Base-by-base conservation (phyloP, 352 stramenopile species). In the Phytophthora constricta region DNA sequence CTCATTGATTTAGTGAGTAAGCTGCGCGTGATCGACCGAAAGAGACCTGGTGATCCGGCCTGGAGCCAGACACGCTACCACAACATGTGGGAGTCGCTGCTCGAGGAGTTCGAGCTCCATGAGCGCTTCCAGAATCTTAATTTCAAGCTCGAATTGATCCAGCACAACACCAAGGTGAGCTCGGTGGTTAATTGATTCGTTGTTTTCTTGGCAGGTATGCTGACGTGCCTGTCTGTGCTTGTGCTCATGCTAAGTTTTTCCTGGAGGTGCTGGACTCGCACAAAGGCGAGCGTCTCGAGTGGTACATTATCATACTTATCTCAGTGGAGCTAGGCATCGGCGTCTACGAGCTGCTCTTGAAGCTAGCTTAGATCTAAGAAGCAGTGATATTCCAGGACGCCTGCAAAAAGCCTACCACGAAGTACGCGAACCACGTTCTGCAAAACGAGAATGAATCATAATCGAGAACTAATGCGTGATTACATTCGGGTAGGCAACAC, bases 281-380 rank as follows among this genome's bases (percentile, higher is more conserved):
- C 75, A 99, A 99, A 77, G 88, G 89, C 60, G 83, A 93, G 61
- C 86, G 89, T 50, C 84, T 99, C 70, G 97, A 99, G 80, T 99
- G 96, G 96, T 98, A 98, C 63, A 99, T 99, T 80, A 98, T 99
- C 82, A 92, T 98, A 41, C 72, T 99, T 17, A 99, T 99, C 71
- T 84, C 87, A 17, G 92, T 97, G 20, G 97, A 99, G 78, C 91
- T 98, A 31, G 77, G 94, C 26, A 87, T 99, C 66, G 97, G 83
- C 50, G 66, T 89, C 27, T 96, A 94, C 65, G 86, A 93, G 55
- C 71, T 95, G 33, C 62, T 82, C 33, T 84, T 92, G 79, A 92
- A 92, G 68, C 69, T 94, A 23, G 72, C 80, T 47, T 87, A 89
- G 51, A 51, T 58, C 37, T 28, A 46, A 16, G 41, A 59, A 39